Conservation (phyloP, 805 yeast species). For the Metschnikowia sp. region DNA sequence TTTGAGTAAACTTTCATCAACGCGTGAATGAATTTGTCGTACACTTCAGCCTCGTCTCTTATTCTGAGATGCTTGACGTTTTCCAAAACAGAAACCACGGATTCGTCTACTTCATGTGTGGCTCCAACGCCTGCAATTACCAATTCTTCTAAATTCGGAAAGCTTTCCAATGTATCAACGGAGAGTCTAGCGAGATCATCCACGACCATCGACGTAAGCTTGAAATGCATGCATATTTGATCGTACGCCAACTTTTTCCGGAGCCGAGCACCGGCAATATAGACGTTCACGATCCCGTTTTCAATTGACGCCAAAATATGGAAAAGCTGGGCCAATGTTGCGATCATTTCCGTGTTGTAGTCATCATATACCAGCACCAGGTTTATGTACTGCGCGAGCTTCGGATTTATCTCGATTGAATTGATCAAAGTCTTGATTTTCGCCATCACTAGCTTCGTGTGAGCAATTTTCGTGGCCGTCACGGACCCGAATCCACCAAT, state of each 20-base stretch:
- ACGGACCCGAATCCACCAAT: constrained; percentile 25
- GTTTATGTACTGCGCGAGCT: constrained; percentile 20
- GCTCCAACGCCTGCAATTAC: constrained; percentile 11
- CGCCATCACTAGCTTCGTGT: constrained; percentile 26
- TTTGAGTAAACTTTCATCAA: constrained; percentile 8
- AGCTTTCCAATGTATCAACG: not conserved
- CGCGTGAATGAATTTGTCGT: constrained; percentile 1
- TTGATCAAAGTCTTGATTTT: constrained; percentile 41
- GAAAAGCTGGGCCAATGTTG: constrained; percentile 4
- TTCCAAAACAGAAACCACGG: constrained; percentile 6
- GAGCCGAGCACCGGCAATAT: constrained; percentile 16
- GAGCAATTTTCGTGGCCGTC: constrained; percentile 16
- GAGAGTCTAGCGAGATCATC: constrained; percentile 17
- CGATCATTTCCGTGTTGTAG: not conserved
- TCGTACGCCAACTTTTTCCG: constrained; percentile 9
- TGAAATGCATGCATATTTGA: constrained; percentile 13
- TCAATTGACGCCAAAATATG: constrained; percentile 3
- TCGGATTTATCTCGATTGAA: constrained; percentile 32
- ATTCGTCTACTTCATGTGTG: not conserved
- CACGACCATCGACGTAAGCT: constrained; percentile 18
- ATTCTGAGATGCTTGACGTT: constrained; percentile 7
- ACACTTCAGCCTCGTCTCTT: constrained; percentile 8
- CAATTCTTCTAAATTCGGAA: constrained; percentile 6
- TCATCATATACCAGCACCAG: constrained; percentile 2
- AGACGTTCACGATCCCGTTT: constrained; percentile 15